phyloP scores from a whole-genome alignment of 1,284 basidiomycete genomes.

The Pterulicium gracile region DNA sequence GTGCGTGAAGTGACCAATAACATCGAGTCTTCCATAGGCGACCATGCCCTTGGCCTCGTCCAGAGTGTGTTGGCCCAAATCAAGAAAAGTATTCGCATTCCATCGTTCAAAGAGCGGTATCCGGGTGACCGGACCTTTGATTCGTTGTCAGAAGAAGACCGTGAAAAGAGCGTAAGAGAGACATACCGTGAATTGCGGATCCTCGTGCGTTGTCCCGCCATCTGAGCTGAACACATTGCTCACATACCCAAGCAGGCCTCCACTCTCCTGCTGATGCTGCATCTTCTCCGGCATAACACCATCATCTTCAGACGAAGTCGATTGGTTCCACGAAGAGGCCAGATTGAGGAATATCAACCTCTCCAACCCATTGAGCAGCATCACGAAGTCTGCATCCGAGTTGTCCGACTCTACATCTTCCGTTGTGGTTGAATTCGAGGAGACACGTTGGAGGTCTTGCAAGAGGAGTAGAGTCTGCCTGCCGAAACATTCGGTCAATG shows the following conservation, averaged over 20 bases:
- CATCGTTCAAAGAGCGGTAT: slow-evolving; percentile 62
- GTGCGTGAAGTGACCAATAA: slow-evolving; percentile 56
- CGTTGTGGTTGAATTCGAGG: slow-evolving; percentile 17
- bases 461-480: slow-evolving; percentile 57
- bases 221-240: slow-evolving; percentile 74
- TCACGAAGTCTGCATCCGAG: slow-evolving; percentile 78
- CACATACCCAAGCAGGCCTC: slow-evolving; percentile 71
- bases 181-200: slow-evolving; percentile 51
- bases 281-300: slow-evolving; percentile 38
- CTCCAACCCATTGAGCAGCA: slow-evolving; percentile 77
- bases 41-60: slow-evolving; percentile 31
- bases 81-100: slow-evolving; percentile 56
- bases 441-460: slow-evolving; percentile 38
- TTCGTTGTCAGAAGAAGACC: slow-evolving; percentile 8
- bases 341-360: slow-evolving; percentile 63
- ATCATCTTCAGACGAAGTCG: slow-evolving; percentile 48
- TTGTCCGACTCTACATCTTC: slow-evolving; percentile 35
- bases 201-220: slow-evolving; percentile 25
- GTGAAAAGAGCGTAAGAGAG: not conserved
- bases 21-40: slow-evolving; percentile 54
- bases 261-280: slow-evolving; percentile 36
- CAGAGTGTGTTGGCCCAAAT: slow-evolving; percentile 57
- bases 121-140: slow-evolving; percentile 55
- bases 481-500: slow-evolving; percentile 77
- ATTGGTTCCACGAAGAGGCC: slow-evolving; percentile 37